A percentile compares a stretch with the other conserved stretches of the same genome.
Evolutionary conservation across 305 asterid species (phyloP).

Genomic region (Fraxinus velutina): DNA sequence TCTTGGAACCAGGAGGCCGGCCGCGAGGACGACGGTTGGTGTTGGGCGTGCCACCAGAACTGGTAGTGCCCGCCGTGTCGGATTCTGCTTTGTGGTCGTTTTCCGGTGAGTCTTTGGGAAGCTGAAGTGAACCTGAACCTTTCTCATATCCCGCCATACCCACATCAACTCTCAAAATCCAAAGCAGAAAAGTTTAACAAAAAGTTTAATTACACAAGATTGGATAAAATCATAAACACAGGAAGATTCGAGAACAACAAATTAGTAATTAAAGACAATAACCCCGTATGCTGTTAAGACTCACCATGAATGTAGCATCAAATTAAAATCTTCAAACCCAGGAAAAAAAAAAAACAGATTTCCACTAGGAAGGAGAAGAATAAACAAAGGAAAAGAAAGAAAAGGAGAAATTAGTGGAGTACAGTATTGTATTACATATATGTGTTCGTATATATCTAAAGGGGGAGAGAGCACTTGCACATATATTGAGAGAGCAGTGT

Average conservation of each 20-base stretch:
- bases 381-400: neutral
- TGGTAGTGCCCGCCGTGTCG: conserved; percentile 36
- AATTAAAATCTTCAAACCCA: neutral
- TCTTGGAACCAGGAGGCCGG: conserved; percentile 68
- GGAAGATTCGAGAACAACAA: neutral
- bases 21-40: conserved; percentile 65
- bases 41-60: conserved; percentile 46
- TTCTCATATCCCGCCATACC: neutral
- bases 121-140: conserved; percentile 1
- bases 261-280: neutral
- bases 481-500: neutral
- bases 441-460: neutral
- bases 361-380: neutral
- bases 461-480: neutral
- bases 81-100: conserved; percentile 12
- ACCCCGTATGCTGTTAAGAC: neutral
- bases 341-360: neutral
- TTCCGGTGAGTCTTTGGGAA: conserved; percentile 25
- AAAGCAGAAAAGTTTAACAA: neutral
- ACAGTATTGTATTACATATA: neutral
- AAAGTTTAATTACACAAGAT: neutral
- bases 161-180: neutral
- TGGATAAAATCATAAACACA: neutral
- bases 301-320: neutral
- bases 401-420: neutral